Base-by-base conservation (phyloP, 805 yeast species). In the Candida endomychidarum region DNA sequence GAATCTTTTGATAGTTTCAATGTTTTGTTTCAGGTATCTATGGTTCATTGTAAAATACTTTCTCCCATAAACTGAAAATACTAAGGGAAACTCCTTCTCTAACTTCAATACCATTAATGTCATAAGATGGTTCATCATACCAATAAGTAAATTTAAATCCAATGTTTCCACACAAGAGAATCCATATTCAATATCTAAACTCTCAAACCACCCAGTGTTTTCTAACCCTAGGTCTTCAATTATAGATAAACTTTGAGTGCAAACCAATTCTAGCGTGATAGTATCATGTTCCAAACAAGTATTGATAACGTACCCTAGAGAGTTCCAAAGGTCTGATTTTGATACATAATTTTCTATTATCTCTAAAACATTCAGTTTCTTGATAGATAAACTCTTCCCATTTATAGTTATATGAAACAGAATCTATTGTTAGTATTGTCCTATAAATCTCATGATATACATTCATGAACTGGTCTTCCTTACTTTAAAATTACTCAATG, bases 41-140 rank as follows among this genome's bases (percentile, higher is more conserved):
- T 39, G 27, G 27, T 39, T 39, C 29, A 39, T 27, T n/a, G 2
- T 8, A 8, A 63, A 45, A 19, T 56, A 44, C 15, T 43, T 51
- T 22, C 66, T 45, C 1, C 66, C 67, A 37, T 54, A 50, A 11
- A 50, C 49, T 15, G 68, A 62, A 29, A 64, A 63, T 3, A 60
- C 51, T 21, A 63, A 52, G 1, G 71, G 70, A 34, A 40, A 59
- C 21, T 39, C 35, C 28, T 34, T 37, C 42, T 65, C 71, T 5
- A 61, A 42, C n/a, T 58, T 48, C n/a, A 63, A 16, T 7, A 61
- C 15, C 21, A 57, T 38, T 5, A 62, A 52, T 1, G 50, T 26
- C 36, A 38, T 34, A 10, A 41, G 23, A 22, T 47, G 42, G 25
- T 47, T 43, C 14, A 43, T 15, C 29, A 18, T 28, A 5, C 17